Percentiles rank a stretch among this genome's conserved stretches.
phyloP scores from a whole-genome alignment of 2,329 filamentous ascomycete species.

The Fusarium papillatum region DNA sequence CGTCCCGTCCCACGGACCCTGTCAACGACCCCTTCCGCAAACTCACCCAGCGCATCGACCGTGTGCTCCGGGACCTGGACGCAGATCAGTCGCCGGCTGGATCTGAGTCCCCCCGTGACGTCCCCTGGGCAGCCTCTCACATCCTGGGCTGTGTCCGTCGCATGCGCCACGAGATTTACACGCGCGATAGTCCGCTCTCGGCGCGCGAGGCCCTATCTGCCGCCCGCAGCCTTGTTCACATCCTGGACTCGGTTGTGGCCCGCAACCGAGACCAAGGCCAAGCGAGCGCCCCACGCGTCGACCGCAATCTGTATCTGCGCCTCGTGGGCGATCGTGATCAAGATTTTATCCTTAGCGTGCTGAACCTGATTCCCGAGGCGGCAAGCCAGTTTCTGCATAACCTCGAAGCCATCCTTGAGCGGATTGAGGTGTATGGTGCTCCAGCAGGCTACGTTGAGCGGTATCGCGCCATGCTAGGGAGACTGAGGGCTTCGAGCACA shows the following conservation, averaged over 20 bases:
- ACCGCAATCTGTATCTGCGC: constrained; percentile 62
- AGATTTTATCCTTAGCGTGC: constrained; percentile 60
- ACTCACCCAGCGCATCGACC: constrained; percentile 61
- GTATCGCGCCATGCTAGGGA: constrained; percentile 48
- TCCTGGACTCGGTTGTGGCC: constrained; percentile 59
- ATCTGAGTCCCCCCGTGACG: constrained; percentile 52
- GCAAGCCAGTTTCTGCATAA: constrained; percentile 58
- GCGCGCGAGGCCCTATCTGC: constrained; percentile 58
- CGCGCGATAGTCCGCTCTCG: constrained; percentile 53
- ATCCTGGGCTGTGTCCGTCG: constrained; percentile 57
- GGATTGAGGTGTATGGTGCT: constrained; percentile 50
- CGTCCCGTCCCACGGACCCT: constrained; percentile 58
- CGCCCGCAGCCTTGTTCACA: constrained; percentile 61
- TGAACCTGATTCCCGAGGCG: constrained; percentile 58
- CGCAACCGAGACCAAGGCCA: constrained; percentile 54
- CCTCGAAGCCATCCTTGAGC: constrained; percentile 51
- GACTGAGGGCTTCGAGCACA: constrained; percentile 46
- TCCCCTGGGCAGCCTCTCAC: constrained; percentile 64
- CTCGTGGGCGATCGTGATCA: constrained; percentile 60
- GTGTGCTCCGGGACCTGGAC: constrained; percentile 61
- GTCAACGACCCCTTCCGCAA: constrained; percentile 62
- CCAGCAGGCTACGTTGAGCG: constrained; percentile 52
- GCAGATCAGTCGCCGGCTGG: constrained; percentile 5
- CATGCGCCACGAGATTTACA: constrained; percentile 58
- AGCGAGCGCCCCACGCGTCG: constrained; percentile 38